Percentiles rank a stretch among this genome's conserved stretches.
These are phyloP conservation scores for Cyphellophora europaea DNA, from an alignment of 2,329 filamentous ascomycete genomes.

Conservation along the genomic window DNA sequence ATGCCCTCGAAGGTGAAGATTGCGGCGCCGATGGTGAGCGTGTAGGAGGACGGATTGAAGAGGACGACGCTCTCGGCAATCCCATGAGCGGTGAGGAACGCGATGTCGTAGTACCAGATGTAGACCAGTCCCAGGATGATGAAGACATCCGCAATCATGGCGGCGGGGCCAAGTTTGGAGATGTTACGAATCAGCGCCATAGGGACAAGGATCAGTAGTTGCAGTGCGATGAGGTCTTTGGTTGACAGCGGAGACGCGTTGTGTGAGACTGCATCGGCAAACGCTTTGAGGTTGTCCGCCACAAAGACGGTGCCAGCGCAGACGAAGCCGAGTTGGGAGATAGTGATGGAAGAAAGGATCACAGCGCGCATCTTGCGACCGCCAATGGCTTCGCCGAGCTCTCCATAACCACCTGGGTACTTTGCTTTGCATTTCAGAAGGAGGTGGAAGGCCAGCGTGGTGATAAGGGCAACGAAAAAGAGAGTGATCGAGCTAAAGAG, in stretches of 20 bases:
- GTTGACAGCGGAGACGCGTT: slow-evolving; percentile 42
- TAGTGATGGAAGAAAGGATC: slow-evolving; percentile 59
- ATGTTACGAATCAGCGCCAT: slow-evolving; percentile 65
- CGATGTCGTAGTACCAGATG: slow-evolving; percentile 64
- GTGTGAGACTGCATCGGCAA: slow-evolving; percentile 52
- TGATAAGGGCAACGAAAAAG: slow-evolving; percentile 54
- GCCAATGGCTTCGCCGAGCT: slow-evolving; percentile 58
- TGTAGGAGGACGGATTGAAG: slow-evolving; percentile 61
- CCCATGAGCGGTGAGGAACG: slow-evolving; percentile 45
- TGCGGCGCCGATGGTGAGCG: slow-evolving; percentile 61
- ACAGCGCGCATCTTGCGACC: slow-evolving; percentile 55
- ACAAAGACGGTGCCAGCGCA: slow-evolving; percentile 70
- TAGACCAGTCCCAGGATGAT: slow-evolving; percentile 62
- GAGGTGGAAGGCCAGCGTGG: slow-evolving; percentile 62
- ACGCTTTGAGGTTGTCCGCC: slow-evolving; percentile 62
- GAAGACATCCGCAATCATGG: slow-evolving; percentile 61
- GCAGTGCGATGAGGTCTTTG: slow-evolving; percentile 54
- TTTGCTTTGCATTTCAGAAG: slow-evolving; percentile 57
- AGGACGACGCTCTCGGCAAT: slow-evolving; percentile 53
- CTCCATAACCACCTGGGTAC: slow-evolving; percentile 57
- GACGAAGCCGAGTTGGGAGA: slow-evolving; percentile 70
- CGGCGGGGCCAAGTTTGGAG: slow-evolving; percentile 60
- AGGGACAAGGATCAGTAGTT: slow-evolving; percentile 56
- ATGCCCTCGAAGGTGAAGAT: slow-evolving; percentile 77
- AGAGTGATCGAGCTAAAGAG: slow-evolving; percentile 64